Percentiles rank a stretch among this genome's conserved stretches.
phyloP scores from a whole-genome alignment of 2,329 filamentous ascomycete species.

The Stemphylium beticola region DNA sequence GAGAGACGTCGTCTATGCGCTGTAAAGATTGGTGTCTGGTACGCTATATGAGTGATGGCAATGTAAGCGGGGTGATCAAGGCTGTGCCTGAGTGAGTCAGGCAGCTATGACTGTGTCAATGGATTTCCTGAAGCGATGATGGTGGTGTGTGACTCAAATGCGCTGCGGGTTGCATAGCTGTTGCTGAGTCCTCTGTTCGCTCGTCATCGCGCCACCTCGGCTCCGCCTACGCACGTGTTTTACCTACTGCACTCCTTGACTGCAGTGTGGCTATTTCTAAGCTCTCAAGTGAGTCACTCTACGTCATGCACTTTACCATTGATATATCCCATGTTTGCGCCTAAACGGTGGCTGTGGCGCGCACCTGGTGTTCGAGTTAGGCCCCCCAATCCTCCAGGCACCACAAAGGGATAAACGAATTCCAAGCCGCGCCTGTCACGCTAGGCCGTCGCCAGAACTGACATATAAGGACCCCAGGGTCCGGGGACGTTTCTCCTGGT shows the following conservation, averaged over 20 bases:
- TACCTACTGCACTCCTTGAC: neutral
- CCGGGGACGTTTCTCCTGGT: neutral
- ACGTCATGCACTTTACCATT: no score
- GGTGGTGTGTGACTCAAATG: slow-evolving; percentile 10
- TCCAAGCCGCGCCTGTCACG: neutral
- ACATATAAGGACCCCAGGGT: neutral
- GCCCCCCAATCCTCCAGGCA: no score
- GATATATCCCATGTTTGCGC: neutral
- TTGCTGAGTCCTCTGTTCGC: neutral
- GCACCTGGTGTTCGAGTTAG: no score
- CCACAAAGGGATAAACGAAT: no score
- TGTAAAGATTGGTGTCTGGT: neutral
- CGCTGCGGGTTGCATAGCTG: neutral
- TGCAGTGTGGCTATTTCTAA: neutral
- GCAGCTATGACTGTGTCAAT: slow-evolving; percentile 7
- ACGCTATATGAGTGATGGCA: slow-evolving; percentile 9
- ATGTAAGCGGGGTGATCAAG: slow-evolving; percentile 12
- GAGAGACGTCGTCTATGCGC: slow-evolving; percentile 1
- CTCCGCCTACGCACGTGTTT: slow-evolving; percentile 1
- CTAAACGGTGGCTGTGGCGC: no score
- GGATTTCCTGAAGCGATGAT: neutral
- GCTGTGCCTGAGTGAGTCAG: slow-evolving; percentile 13
- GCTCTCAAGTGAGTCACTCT: no score
- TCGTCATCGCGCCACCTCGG: slow-evolving; percentile 15
- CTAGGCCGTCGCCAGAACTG: neutral